These are phyloP conservation scores for Terana coerulea DNA, from an alignment of 768 basidiomycete species.

Conservation along the genomic window DNA sequence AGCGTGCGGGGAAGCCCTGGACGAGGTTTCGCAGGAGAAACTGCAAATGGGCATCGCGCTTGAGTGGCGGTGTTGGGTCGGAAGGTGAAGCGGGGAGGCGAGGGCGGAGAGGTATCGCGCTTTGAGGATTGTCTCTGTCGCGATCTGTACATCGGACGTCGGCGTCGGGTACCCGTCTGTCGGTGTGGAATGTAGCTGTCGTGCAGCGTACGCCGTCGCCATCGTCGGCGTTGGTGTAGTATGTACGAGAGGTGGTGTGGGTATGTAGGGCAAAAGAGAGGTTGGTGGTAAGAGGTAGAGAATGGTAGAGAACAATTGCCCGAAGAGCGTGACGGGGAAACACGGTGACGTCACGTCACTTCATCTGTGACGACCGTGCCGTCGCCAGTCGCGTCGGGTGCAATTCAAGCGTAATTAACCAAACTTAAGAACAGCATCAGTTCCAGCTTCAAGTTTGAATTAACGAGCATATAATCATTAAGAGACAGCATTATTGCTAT, in stretches of 20 bases:
- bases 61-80: slow-evolving; percentile 32
- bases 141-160: slow-evolving; percentile 58
- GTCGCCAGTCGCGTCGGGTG: no score
- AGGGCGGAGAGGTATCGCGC: slow-evolving; percentile 43
- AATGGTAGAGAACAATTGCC: no score
- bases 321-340: no score
- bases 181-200: slow-evolving; percentile 31
- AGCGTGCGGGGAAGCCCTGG: slow-evolving; percentile 78
- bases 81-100: slow-evolving; percentile 12
- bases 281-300: background rate
- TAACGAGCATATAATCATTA: no score
- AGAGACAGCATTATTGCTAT: no score
- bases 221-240: background rate
- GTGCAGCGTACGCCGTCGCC: background rate
- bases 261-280: background rate
- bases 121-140: slow-evolving; percentile 64
- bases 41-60: slow-evolving; percentile 66
- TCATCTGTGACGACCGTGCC: no score
- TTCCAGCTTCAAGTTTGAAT: no score
- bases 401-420: no score
- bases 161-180: slow-evolving; percentile 58
- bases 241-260: background rate
- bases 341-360: no score
- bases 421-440: no score
- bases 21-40: slow-evolving; percentile 69